phyloP scores from a whole-genome alignment of 164 flowering plant species.

The Santalum album region DNA sequence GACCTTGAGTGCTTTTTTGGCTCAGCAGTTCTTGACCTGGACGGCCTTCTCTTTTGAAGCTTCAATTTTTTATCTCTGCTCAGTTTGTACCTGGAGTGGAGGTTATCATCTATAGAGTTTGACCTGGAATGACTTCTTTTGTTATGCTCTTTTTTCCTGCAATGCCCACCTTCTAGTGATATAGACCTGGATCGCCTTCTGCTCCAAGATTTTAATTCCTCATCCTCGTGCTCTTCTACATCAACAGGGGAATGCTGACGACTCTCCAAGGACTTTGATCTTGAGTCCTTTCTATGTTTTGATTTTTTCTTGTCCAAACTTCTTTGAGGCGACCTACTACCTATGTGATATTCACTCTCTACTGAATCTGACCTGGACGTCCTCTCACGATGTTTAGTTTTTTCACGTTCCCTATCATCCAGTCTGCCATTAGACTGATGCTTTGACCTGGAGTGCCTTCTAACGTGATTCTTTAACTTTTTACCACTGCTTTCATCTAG shows the following conservation, averaged over 20 bases:
- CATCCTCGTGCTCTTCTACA: neutral
- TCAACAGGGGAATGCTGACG: neutral
- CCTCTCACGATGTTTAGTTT: neutral
- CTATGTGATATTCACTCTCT: neutral
- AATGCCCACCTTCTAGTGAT: constrained; percentile 11
- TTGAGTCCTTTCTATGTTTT: neutral
- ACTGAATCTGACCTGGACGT: neutral
- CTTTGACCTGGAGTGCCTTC: constrained; percentile 1
- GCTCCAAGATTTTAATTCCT: neutral
- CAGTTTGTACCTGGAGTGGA: constrained; percentile 1
- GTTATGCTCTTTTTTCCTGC: neutral
- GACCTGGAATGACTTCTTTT: constrained; percentile 14
- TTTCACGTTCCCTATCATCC: neutral
- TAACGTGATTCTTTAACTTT: neutral
- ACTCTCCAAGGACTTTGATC: neutral
- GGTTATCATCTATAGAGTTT: constrained; percentile 19
- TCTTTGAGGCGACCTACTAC: neutral
- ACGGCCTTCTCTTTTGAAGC: constrained; percentile 16
- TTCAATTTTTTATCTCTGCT: constrained; percentile 14
- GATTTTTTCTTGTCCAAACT: neutral
- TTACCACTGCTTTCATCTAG: neutral
- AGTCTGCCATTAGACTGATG: neutral
- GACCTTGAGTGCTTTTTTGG: constrained; percentile 29
- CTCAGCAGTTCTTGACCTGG: constrained; percentile 19
- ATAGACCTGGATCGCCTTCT: constrained; percentile 21